Evolutionary conservation across 2,329 filamentous ascomycete species (phyloP), one percentile per base, ranked within the genome.

Genomic region (Alternaria novae-zelandiae): DNA sequence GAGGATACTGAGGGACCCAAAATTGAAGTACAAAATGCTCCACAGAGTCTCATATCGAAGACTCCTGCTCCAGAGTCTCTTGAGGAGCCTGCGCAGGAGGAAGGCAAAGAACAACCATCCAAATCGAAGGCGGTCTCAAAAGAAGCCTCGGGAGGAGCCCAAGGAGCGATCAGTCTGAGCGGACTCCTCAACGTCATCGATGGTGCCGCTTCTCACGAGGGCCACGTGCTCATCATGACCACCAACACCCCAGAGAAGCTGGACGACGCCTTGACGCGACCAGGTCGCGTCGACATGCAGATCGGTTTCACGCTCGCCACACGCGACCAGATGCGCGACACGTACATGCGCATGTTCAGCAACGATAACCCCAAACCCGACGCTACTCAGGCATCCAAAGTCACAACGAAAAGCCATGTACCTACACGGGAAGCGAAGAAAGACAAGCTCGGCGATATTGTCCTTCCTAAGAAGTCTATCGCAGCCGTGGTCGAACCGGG

Each of bases 111-210:
- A n/a, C n/a, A n/a, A n/a, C n/a, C n/a, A n/a, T n/a, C n/a, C n/a
- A n/a, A n/a, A n/a, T n/a, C n/a, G n/a, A n/a, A n/a, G n/a, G n/a
- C n/a, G n/a, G n/a, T n/a, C n/a, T n/a, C n/a, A n/a, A n/a, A n/a
- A n/a, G 26, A 20, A 32, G 26, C 13, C 7, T n/a, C 11, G 0
- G 17, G 12, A 21, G 26, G 26, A 32, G 13, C 26, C 3, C 23
- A 11, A 11, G 15, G 77, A 12, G 79, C 85, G 15, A 92, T 96
- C 49, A 92, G 91, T 2, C 84, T 96, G 3, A 92, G 91, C 0
- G 92, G 91, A 0, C 85, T 96, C 1, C 85, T 96, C 54, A 96
- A 96, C 78, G 90, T 90, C 60, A 93, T 96, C 45, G 92, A 96
- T 73, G 91, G 93, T 57, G 91, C 94, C 2, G 91, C 90, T 2